phyloP scores from a whole-genome alignment of 2,329 filamentous ascomycete genomes.

The Aspergillus japonicus region DNA sequence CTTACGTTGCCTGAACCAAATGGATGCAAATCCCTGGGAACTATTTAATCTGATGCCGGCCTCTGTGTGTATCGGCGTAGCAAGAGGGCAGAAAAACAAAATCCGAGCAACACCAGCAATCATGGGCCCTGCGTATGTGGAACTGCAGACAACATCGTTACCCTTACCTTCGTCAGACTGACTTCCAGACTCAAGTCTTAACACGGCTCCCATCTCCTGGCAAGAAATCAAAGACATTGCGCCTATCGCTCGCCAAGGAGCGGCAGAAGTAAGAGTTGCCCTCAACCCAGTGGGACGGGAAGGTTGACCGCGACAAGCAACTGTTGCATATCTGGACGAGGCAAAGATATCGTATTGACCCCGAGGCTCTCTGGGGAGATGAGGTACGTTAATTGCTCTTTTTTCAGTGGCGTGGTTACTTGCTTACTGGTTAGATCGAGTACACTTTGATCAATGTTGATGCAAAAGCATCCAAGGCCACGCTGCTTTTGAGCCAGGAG shows the following conservation, averaged over 20 bases:
- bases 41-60: background rate
- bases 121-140: constrained; percentile 5
- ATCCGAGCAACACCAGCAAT: background rate
- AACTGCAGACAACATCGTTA: too few relatives aligned
- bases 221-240: constrained; percentile 1
- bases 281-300: background rate
- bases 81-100: background rate
- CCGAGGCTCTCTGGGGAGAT: constrained; percentile 13
- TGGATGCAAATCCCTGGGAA: background rate
- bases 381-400: constrained; percentile 4
- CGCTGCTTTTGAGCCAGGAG: constrained; percentile 13
- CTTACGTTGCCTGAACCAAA: background rate
- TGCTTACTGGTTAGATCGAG: constrained; percentile 10
- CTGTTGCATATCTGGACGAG: constrained; percentile 11
- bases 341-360: constrained; percentile 6
- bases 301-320: constrained; percentile 8
- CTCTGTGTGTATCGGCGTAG: background rate
- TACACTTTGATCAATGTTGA: constrained; percentile 11
- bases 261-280: background rate
- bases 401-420: too few relatives aligned
- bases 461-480: constrained; percentile 8
- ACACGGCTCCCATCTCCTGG: background rate
- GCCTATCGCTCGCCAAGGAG: constrained; percentile 1
- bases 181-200: background rate
- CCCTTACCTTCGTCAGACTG: background rate